phyloP scores from a whole-genome alignment of 208 protist genomes.

The Leishmania tarentolae region DNA sequence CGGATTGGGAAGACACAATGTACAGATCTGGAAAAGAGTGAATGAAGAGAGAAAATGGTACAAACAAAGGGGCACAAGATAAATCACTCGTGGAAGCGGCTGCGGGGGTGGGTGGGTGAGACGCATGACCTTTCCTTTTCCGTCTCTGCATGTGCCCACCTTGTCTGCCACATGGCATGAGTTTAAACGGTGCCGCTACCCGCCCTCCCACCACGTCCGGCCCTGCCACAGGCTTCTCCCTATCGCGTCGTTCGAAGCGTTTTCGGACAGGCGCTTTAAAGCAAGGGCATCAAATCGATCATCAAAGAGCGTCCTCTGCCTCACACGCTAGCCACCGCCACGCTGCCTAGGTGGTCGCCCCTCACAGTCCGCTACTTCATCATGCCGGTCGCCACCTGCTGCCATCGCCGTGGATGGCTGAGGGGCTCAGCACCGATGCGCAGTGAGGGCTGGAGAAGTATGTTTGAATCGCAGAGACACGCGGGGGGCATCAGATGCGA shows the following conservation, averaged over 20 bases:
- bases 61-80: not conserved
- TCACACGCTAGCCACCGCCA: not conserved
- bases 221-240: not conserved
- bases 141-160: not conserved
- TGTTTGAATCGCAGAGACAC: too few relatives aligned
- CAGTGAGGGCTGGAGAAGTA: not conserved
- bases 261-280: not conserved
- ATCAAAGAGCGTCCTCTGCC: not conserved
- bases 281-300: not conserved
- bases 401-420: too few relatives aligned
- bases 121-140: not conserved
- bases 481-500: too few relatives aligned
- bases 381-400: too few relatives aligned
- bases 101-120: not conserved
- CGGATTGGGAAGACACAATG: conserved; percentile 7
- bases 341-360: too few relatives aligned
- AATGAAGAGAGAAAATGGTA: conserved; percentile 19
- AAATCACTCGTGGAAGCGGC: not conserved
- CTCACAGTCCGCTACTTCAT: too few relatives aligned
- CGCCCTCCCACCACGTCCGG: not conserved
- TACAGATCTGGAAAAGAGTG: not conserved
- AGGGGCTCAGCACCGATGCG: not conserved
- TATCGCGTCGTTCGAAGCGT: not conserved
- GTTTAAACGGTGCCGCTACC: not conserved
- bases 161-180: not conserved